phyloP scores from a whole-genome alignment of 208 protist species.

The Naegleria gruberi region DNA sequence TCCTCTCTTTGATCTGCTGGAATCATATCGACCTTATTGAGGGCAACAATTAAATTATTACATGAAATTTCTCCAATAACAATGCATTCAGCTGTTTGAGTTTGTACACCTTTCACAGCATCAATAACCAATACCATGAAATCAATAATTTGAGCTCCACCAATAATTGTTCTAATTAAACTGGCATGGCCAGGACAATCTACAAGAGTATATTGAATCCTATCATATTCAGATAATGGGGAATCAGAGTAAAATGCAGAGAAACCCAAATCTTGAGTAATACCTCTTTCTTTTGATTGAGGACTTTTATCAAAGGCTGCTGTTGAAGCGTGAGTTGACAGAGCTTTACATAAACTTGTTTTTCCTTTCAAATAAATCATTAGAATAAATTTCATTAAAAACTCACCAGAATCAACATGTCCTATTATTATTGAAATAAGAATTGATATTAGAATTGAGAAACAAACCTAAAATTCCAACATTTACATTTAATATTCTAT shows the following conservation, averaged over 20 bases:
- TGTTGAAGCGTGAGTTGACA: conserved; percentile 81
- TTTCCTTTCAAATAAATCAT: conserved; percentile 79
- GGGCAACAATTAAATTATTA: conserved; percentile 74
- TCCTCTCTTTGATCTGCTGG: conserved; percentile 35
- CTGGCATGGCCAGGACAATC: conserved; percentile 97
- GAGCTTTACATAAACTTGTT: conserved; percentile 76
- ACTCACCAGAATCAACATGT: conserved; percentile 75
- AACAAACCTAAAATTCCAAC: conserved; percentile 76
- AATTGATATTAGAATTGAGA: conserved; percentile 62
- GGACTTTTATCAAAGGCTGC: conserved; percentile 93
- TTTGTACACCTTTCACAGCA: conserved; percentile 91
- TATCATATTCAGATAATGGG: conserved; percentile 40
- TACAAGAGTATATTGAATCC: conserved; percentile 85
- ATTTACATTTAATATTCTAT: conserved; percentile 73
- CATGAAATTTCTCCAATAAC: conserved; percentile 68
- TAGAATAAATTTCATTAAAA: background rate
- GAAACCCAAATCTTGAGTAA: conserved; percentile 96
- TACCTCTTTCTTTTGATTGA: conserved; percentile 87
- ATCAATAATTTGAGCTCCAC: conserved; percentile 94
- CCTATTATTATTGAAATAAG: conserved; percentile 88
- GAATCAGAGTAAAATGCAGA: conserved; percentile 55
- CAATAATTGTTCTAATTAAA: conserved; percentile 92
- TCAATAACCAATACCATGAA: conserved; percentile 94
- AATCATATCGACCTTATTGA: conserved; percentile 92
- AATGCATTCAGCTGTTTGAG: conserved; percentile 90